These are phyloP conservation scores for Phycomyces blakesleeanus DNA, from an alignment of 192 early-diverging fungal species.

Conservation along the genomic window DNA sequence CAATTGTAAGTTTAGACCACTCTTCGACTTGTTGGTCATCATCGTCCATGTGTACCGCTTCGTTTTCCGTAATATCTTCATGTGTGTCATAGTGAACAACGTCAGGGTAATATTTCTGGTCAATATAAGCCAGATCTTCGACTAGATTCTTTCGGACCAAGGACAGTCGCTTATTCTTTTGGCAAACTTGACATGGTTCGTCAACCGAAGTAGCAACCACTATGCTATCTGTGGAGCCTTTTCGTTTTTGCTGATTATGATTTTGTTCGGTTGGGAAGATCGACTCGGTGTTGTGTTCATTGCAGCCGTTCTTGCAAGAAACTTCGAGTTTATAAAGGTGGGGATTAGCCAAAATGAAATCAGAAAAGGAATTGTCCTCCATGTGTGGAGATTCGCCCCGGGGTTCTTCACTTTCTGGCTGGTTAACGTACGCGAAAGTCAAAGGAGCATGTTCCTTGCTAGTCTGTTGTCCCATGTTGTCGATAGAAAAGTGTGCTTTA, in stretches of 20 bases:
- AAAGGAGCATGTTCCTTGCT: conserved; percentile 16
- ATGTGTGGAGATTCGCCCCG: too few species aligned
- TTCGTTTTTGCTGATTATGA: background rate
- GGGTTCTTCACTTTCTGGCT: background rate
- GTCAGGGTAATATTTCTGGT: conserved; percentile 28
- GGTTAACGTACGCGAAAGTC: conserved; percentile 15
- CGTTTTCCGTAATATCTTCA: conserved; percentile 12
- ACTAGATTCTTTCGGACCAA: conserved; percentile 8
- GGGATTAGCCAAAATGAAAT: conserved; percentile 14
- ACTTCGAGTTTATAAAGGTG: conserved; percentile 15
- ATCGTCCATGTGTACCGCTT: conserved; percentile 9
- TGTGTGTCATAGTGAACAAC: conserved; percentile 9
- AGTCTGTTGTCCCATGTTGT: conserved; percentile 12
- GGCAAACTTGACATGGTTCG: background rate
- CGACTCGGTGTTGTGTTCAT: background rate
- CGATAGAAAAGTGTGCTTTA: too few species aligned
- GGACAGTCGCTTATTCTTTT: conserved; percentile 13
- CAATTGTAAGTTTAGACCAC: conserved; percentile 16
- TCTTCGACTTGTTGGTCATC: conserved; percentile 7
- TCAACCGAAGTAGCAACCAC: background rate
- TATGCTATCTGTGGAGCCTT: background rate
- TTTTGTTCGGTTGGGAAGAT: background rate
- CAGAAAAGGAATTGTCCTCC: background rate
- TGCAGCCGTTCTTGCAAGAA: conserved; percentile 3
- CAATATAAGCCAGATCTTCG: conserved; percentile 29